These are phyloP conservation scores for Solanum tarapatanum DNA, from an alignment of 257 asterid species.

Conservation along the genomic window DNA sequence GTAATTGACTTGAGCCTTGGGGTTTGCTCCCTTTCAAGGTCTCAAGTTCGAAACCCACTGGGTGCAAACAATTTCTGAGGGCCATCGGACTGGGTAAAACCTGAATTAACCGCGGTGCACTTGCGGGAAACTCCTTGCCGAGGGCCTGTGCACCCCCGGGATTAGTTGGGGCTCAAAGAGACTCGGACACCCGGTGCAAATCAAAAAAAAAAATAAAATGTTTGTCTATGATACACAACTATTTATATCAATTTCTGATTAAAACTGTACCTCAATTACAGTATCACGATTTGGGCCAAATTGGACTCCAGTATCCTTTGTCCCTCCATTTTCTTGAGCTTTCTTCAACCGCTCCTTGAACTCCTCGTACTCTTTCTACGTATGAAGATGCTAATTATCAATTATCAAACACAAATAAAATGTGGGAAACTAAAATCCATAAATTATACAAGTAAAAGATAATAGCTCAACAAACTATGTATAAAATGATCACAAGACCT, in stretches of 20 bases:
- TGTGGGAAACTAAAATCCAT: not conserved
- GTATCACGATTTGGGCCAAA: slow-evolving; percentile 27
- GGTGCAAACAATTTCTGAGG: too few relatives aligned
- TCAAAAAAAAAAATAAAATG: too few relatives aligned
- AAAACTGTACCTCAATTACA: slow-evolving; percentile 26
- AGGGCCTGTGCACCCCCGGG: too few relatives aligned
- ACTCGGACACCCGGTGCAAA: too few relatives aligned
- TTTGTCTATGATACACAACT: not conserved
- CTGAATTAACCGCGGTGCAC: too few relatives aligned
- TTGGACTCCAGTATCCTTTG: not conserved
- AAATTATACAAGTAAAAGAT: not conserved
- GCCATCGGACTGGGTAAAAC: too few relatives aligned
- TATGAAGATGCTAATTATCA: not conserved
- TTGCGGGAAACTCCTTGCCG: too few relatives aligned
- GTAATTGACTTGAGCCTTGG: too few relatives aligned
- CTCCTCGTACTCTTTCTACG: slow-evolving; percentile 24
- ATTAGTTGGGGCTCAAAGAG: too few relatives aligned
- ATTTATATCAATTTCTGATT: not conserved
- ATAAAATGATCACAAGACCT: not conserved
- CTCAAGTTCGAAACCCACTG: too few relatives aligned
- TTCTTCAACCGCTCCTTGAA: slow-evolving; percentile 25
- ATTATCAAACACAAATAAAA: not conserved
- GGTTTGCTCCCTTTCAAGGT: too few relatives aligned
- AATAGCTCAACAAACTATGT: not conserved
- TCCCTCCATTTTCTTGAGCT: slow-evolving; percentile 3